These are phyloP conservation scores for Aspergillus unguis DNA, from an alignment of 2,329 filamentous ascomycete species.

Conservation along the genomic window DNA sequence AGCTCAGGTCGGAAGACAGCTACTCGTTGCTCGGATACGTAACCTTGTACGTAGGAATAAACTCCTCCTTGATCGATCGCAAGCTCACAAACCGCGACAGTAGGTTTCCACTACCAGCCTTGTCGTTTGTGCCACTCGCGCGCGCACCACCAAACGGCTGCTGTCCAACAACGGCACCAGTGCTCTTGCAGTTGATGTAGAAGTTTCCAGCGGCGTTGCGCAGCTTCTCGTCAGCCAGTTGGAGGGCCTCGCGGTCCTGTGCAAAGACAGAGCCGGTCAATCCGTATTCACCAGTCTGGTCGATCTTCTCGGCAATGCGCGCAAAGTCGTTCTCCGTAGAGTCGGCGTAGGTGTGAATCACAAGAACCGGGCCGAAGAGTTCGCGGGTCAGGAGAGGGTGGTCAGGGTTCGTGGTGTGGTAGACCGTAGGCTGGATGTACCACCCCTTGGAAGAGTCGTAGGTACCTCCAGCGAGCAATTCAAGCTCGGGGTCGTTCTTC, in stretches of 20 bases:
- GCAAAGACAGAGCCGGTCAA: slow-evolving; percentile 45
- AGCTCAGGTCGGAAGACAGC: background rate
- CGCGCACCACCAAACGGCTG: slow-evolving; percentile 68
- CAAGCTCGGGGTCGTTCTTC: slow-evolving; percentile 69
- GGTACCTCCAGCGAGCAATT: slow-evolving; percentile 70
- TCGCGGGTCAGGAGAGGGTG: slow-evolving; percentile 74
- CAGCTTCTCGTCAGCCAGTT: slow-evolving; percentile 35
- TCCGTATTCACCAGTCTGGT: slow-evolving; percentile 41
- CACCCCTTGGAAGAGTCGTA: slow-evolving; percentile 77
- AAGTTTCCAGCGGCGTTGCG: slow-evolving; percentile 42
- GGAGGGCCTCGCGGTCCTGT: slow-evolving; percentile 35
- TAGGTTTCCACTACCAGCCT: slow-evolving; percentile 64
- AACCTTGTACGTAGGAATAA: slow-evolving; percentile 60
- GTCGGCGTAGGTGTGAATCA: slow-evolving; percentile 76
- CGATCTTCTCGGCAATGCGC: slow-evolving; percentile 53
- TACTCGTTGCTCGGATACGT: slow-evolving; percentile 66
- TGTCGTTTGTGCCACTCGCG: slow-evolving; percentile 70
- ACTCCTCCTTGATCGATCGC: slow-evolving; percentile 73
- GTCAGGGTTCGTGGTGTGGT: slow-evolving; percentile 67
- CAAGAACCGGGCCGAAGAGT: slow-evolving; percentile 77
- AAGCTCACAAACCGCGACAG: slow-evolving; percentile 65
- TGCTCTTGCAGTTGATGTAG: slow-evolving; percentile 50
- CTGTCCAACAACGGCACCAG: slow-evolving; percentile 69
- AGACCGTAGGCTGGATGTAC: slow-evolving; percentile 81
- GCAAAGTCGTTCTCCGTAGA: slow-evolving; percentile 55